Conservation (phyloP, 169 alveolate species). For the Plasmodium sp. region DNA sequence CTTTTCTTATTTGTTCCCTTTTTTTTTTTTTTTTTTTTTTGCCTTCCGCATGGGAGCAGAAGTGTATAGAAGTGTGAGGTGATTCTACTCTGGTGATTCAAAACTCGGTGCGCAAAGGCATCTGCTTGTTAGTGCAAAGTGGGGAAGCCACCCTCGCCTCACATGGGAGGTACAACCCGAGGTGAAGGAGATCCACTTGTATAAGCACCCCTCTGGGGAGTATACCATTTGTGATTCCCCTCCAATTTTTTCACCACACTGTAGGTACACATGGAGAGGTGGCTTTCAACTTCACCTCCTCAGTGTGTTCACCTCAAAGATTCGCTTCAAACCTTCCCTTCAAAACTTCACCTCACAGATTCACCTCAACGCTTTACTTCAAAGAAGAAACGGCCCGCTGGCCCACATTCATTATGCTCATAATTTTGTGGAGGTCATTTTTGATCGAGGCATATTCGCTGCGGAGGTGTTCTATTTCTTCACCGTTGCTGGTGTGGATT, state of each 20-base stretch:
- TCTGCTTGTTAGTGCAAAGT: neutral
- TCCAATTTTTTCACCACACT: neutral
- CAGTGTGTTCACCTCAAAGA: neutral
- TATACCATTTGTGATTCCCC: neutral
- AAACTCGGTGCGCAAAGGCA: neutral
- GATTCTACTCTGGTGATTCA: neutral
- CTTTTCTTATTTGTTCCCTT: neutral
- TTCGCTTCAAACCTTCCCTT: no score
- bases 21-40: no score
- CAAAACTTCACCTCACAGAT: no score
- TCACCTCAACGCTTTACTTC: no score
- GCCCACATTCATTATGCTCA: constrained; percentile 36
- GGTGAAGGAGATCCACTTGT: neutral
- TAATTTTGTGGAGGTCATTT: constrained; percentile 38
- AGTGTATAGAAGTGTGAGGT: neutral
- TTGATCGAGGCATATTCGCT: constrained; percentile 12
- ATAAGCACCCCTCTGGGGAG: neutral
- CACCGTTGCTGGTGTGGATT: constrained; percentile 9
- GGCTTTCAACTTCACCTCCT: neutral
- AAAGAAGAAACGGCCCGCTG: constrained; percentile 21
- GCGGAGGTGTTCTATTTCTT: constrained; percentile 35
- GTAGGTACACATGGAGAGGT: neutral
- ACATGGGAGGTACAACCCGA: neutral
- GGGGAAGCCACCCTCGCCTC: neutral
- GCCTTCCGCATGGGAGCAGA: neutral